Evolutionary conservation across 2,329 filamentous ascomycete genomes (phyloP).

Genomic region (Fusarium fujikuroi): DNA sequence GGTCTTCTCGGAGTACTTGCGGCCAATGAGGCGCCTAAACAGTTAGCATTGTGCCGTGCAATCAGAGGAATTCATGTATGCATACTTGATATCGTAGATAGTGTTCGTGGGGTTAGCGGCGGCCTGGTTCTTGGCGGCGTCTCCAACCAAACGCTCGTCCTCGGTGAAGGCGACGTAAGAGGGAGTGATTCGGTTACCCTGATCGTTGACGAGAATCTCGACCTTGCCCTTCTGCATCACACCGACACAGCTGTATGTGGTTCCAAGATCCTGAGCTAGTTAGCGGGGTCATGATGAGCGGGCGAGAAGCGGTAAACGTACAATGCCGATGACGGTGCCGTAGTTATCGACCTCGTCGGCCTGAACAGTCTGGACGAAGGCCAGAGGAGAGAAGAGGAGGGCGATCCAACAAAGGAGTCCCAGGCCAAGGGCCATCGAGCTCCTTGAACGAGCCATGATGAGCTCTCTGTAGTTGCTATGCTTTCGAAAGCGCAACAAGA

Average conservation of each 20-base stretch:
- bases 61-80: constrained; percentile 35
- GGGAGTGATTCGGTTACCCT: constrained; percentile 95
- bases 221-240: constrained; percentile 97
- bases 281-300: constrained; percentile 18
- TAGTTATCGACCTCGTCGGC: constrained; percentile 80
- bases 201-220: constrained; percentile 95
- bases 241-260: constrained; percentile 89
- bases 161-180: constrained; percentile 98
- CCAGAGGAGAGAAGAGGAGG: constrained; percentile 87
- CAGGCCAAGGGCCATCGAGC: constrained; percentile 81
- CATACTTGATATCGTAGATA: constrained; percentile 86
- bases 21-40: constrained; percentile 81
- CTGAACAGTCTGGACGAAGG: constrained; percentile 81
- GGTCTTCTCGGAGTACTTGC: constrained; percentile 85
- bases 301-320: constrained; percentile 52
- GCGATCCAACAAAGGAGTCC: constrained; percentile 92
- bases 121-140: constrained; percentile 97
- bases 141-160: constrained; percentile 95
- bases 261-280: constrained; percentile 76
- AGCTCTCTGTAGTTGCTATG: constrained; percentile 37
- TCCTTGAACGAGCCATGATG: constrained; percentile 68
- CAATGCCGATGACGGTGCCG: constrained; percentile 94
- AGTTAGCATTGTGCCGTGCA: constrained; percentile 28
- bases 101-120: constrained; percentile 81
- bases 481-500: constrained; percentile 35